Evolutionary conservation across 352 stramenopile genomes (phyloP).

Genomic region (Pythium biforme): DNA sequence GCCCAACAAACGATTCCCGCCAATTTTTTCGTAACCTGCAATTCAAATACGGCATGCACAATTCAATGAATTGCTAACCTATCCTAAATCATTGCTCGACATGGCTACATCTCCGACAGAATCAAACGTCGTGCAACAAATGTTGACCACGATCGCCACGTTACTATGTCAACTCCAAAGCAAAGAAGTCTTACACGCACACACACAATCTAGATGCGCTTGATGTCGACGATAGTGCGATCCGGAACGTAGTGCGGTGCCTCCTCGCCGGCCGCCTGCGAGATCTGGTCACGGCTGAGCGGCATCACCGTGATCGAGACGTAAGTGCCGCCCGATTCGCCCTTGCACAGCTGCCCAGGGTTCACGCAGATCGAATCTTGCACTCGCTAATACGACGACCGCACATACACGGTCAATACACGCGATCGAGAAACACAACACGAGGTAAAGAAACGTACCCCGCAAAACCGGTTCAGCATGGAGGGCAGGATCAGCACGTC

Average conservation of each 20-base stretch:
- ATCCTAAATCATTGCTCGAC: constrained; percentile 10
- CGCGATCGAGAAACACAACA: too few species aligned
- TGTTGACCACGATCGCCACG: too few species aligned
- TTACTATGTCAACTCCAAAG: too few species aligned
- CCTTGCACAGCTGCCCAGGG: constrained; percentile 92
- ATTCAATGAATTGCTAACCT: constrained; percentile 23
- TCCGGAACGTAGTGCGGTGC: constrained; percentile 76
- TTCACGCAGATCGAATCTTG: constrained; percentile 95
- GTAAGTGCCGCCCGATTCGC: constrained; percentile 93
- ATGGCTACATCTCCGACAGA: constrained; percentile 21
- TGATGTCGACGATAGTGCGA: constrained; percentile 91
- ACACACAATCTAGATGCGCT: constrained; percentile 70
- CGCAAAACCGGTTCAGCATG: constrained; percentile 90
- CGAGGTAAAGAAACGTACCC: constrained; percentile 42
- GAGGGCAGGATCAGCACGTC: constrained; percentile 96
- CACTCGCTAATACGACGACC: constrained; percentile 50
- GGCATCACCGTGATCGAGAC: constrained; percentile 91
- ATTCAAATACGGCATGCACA: background rate
- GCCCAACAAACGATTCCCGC: constrained; percentile 1
- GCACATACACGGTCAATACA: background rate
- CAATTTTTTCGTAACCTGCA: background rate
- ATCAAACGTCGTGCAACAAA: background rate
- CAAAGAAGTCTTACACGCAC: background rate
- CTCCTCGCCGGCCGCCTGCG: constrained; percentile 39
- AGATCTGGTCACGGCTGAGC: constrained; percentile 79